These are phyloP conservation scores for Neurospora sp. DNA, from an alignment of 2,329 filamentous ascomycete species.

Conservation along the genomic window DNA sequence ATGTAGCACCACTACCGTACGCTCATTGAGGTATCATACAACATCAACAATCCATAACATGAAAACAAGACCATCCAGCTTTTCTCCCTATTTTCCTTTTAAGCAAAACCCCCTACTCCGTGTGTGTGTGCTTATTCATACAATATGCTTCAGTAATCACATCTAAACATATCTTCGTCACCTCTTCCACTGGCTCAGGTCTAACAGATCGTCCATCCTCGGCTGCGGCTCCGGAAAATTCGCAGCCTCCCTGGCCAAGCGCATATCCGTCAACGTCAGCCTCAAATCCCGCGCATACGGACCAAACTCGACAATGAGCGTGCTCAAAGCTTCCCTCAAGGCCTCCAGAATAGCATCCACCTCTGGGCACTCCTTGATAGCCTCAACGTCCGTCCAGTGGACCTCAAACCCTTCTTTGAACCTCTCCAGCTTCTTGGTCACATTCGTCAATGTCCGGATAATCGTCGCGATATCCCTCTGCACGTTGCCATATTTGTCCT, in stretches of 20 bases:
- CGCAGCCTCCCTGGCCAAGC: conserved; percentile 59
- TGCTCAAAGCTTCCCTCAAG: conserved; percentile 54
- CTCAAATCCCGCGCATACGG: conserved; percentile 63
- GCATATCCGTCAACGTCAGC: conserved; percentile 60
- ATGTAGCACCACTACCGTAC: neutral
- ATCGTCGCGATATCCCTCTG: conserved; percentile 68
- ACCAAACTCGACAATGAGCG: conserved; percentile 62
- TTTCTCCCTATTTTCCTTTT: neutral
- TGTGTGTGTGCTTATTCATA: neutral
- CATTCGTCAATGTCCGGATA: conserved; percentile 60
- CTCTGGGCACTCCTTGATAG: conserved; percentile 46
- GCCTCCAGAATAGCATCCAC: conserved; percentile 61
- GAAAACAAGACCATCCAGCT: neutral
- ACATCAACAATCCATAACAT: neutral
- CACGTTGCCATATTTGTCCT: conserved; percentile 82
- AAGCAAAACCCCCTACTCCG: neutral
- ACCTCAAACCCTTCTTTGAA: conserved; percentile 51
- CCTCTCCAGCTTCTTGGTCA: conserved; percentile 58
- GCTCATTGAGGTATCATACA: neutral
- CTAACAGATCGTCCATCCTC: conserved; percentile 1
- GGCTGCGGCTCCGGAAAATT: conserved; percentile 18
- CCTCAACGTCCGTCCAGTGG: conserved; percentile 72
- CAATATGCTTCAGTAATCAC: neutral
- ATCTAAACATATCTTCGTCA: conserved; percentile 22
- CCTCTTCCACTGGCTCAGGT: conserved; percentile 18